These are phyloP conservation scores for Diophrys appendiculata DNA, from an alignment of 73 alveolate genomes.

Conservation along the genomic window DNA sequence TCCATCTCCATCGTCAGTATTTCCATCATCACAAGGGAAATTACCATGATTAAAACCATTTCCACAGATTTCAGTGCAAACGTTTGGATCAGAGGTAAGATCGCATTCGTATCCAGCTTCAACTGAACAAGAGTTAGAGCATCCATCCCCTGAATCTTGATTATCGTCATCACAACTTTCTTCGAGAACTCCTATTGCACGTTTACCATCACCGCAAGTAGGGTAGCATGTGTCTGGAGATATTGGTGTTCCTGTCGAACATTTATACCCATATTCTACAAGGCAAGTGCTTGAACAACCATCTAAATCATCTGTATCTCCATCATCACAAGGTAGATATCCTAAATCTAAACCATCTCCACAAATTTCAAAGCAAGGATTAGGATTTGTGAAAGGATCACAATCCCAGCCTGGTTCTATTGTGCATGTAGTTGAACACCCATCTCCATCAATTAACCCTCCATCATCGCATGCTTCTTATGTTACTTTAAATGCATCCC, in stretches of 20 bases:
- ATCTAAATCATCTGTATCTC: not conserved
- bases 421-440: conserved; percentile 6
- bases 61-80: not conserved
- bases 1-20: conserved; percentile 45
- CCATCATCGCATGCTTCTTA: conserved; percentile 26
- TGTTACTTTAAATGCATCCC: conserved; percentile 1
- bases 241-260: not conserved
- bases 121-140: not conserved
- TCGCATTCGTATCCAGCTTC: not conserved
- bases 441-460: not conserved
- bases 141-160: not conserved
- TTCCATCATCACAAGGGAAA: conserved; percentile 45
- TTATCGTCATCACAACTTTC: not conserved
- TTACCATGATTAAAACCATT: not conserved
- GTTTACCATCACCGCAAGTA: not conserved
- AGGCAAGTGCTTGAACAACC: not conserved
- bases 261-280: not conserved
- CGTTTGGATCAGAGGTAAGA: not conserved
- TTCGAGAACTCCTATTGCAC: not conserved
- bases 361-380: conserved; percentile 11
- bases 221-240: conserved; percentile 10
- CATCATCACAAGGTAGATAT: conserved; percentile 13
- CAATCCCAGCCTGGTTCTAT: conserved; percentile 23
- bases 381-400: not conserved
- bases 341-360: conserved; percentile 19